Base-by-base conservation (phyloP, 2,329 filamentous ascomycete genomes). In the Aureobasidium pullulans region DNA sequence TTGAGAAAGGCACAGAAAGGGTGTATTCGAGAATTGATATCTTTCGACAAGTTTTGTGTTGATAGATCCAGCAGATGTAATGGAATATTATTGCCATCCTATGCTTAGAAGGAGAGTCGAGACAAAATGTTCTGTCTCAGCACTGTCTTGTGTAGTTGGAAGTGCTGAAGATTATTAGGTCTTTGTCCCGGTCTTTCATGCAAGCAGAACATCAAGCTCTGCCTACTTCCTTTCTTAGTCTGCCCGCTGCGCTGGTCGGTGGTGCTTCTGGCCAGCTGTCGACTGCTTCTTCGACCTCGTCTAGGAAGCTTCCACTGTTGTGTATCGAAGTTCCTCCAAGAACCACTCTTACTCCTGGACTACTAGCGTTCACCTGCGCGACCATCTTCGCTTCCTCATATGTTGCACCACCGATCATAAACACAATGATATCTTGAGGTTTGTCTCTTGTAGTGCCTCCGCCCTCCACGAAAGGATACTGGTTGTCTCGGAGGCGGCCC, bases 331-430 rank as follows among this genome's bases (percentile, higher is more conserved):
- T 97, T 3, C 91, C 92, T 9, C 91, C 92, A 6, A 99, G 77
- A 10, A 97, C 91, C 4, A 99, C 86, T 59, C 94, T 83, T 9
- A 97, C 82, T 0, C 94, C 94, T 0, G 92, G 92, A 10, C 89
- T 89, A 60, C 87, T 90, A 16, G 91, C 91, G 75, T 99, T 99
- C 61, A 99, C 86, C 65, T 92, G 86, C n/a, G 94, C 90, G 40
- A 97, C 85, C 81, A 90, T 91, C 77, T 96, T 96, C 6, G 94
- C 92, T 73, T 99, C 94, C 72, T 99, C 94, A 69, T 96, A 99
- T 0, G 94, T 99, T 16, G 88, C 86, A 2, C 94, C 94, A 6
- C 94, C 94, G 28, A 96, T 81, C 69, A 99, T 92, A 70, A 99
- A 99, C 7, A 99, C 84, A 44, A 99, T 84, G 42, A 99, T 88